These are phyloP conservation scores for Trichophyton benhamiae DNA, from an alignment of 2,329 filamentous ascomycete species.

Conservation along the genomic window DNA sequence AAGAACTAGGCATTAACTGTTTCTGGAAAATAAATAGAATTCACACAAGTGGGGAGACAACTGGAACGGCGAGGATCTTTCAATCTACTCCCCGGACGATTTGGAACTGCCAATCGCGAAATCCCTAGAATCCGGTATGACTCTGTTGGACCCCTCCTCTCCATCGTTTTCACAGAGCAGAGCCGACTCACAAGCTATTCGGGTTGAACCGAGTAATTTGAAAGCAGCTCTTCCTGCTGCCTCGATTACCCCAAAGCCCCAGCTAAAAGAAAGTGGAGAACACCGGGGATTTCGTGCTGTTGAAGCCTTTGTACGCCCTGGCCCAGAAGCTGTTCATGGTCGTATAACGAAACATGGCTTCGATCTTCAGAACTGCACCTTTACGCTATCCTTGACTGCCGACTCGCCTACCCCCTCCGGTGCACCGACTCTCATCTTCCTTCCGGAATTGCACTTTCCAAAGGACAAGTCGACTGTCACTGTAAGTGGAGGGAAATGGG, in stretches of 20 bases:
- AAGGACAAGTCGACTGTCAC: slow-evolving; percentile 57
- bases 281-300: slow-evolving; percentile 71
- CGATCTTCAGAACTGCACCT: slow-evolving; percentile 66
- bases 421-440: slow-evolving; percentile 65
- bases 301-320: slow-evolving; percentile 82
- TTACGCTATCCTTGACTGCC: slow-evolving; percentile 58
- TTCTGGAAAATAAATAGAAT: slow-evolving; percentile 42
- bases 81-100: slow-evolving; percentile 78
- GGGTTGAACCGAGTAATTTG: slow-evolving; percentile 63
- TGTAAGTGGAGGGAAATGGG: slow-evolving; percentile 80
- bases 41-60: slow-evolving; percentile 79
- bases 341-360: slow-evolving; percentile 62
- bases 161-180: slow-evolving; percentile 45
- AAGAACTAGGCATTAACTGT: slow-evolving; percentile 14
- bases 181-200: slow-evolving; percentile 31
- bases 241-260: slow-evolving; percentile 45
- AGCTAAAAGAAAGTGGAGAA: slow-evolving; percentile 46
- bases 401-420: slow-evolving; percentile 48
- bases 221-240: slow-evolving; percentile 52
- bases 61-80: slow-evolving; percentile 96
- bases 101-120: slow-evolving; percentile 39
- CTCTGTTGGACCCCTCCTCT: slow-evolving; percentile 30
- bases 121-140: slow-evolving; percentile 26
- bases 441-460: slow-evolving; percentile 90
- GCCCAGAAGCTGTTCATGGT: slow-evolving; percentile 63